These are phyloP conservation scores for Cercospora zeae-maydis DNA, from an alignment of 2,329 filamentous ascomycete species.

Conservation along the genomic window DNA sequence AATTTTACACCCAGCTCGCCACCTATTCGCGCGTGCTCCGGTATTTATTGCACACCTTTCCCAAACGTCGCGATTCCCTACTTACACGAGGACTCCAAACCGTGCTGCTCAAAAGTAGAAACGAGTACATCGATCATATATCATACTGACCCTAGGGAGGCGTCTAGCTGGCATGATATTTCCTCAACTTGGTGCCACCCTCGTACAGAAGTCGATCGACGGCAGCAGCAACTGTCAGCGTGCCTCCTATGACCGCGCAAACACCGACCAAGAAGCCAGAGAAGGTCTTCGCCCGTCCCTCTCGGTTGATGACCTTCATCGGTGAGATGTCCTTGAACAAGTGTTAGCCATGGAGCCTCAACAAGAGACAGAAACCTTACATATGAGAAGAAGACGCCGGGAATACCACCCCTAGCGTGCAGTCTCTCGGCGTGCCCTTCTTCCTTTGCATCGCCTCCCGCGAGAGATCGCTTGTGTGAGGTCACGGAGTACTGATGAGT, in stretches of 20 bases:
- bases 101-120: not conserved
- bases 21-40: not conserved
- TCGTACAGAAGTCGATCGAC: constrained; percentile 90
- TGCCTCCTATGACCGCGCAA: constrained; percentile 91
- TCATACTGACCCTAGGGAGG: constrained; percentile 2
- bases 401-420: constrained; percentile 87
- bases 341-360: not conserved
- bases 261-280: constrained; percentile 89
- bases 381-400: constrained; percentile 97
- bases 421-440: constrained; percentile 90
- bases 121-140: constrained; percentile 8
- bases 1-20: not conserved
- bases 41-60: not conserved
- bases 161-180: constrained; percentile 63
- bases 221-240: constrained; percentile 89
- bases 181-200: constrained; percentile 78
- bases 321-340: constrained; percentile 74
- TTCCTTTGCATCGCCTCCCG: constrained; percentile 75
- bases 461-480: constrained; percentile 84
- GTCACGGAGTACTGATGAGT: constrained; percentile 98
- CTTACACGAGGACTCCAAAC: not conserved
- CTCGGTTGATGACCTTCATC: constrained; percentile 99
- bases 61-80: not conserved
- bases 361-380: constrained; percentile 54
- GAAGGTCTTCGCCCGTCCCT: constrained; percentile 84